These are phyloP conservation scores for Apiospora koreana DNA, from an alignment of 2,329 filamentous ascomycete genomes.

Conservation along the genomic window DNA sequence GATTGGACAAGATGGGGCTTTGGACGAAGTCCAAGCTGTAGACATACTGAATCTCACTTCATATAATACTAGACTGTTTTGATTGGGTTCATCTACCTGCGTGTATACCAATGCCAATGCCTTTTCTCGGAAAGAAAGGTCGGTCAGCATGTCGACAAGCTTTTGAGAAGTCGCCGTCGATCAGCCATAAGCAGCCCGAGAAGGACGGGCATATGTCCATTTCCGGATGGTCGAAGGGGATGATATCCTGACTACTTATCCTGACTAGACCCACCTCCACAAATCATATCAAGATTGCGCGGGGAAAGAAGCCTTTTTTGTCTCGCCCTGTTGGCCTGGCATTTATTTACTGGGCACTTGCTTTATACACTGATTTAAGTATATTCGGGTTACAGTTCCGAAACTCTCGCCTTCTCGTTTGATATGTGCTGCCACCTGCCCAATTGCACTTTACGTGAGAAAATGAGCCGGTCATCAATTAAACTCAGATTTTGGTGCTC, in stretches of 20 bases:
- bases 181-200: too few species aligned
- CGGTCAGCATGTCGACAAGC: neutral
- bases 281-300: neutral
- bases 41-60: neutral
- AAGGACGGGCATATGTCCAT: too few species aligned
- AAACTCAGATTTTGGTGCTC: neutral
- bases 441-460: neutral
- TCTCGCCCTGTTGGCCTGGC: neutral
- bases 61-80: neutral
- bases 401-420: neutral
- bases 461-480: neutral
- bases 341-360: neutral
- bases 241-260: neutral
- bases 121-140: neutral
- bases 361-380: neutral
- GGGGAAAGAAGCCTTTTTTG: neutral
- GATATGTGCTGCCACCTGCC: neutral
- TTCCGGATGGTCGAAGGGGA: too few species aligned
- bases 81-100: neutral
- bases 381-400: neutral
- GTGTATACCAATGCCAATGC: neutral
- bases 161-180: too few species aligned
- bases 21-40: conserved; percentile 55
- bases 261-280: neutral
- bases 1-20: conserved; percentile 57